Percentiles rank a stretch among this genome's conserved stretches.
These are phyloP conservation scores for Zopfia rhizophila DNA, from an alignment of 2,329 filamentous ascomycete genomes.

Conservation along the genomic window DNA sequence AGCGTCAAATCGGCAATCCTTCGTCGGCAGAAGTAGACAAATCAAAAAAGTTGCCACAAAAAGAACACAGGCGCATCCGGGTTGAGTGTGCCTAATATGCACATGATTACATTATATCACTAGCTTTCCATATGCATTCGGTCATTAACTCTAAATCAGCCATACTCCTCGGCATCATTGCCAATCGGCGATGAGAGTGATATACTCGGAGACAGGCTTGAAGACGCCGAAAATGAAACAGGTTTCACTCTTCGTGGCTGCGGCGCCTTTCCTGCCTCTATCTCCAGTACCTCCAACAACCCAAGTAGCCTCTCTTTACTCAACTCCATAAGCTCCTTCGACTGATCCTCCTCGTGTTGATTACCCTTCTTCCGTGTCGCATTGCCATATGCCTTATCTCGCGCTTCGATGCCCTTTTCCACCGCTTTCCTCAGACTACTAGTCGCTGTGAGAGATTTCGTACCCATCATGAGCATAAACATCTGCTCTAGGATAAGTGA, in stretches of 20 bases:
- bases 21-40: too few relatives aligned
- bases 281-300: constrained; percentile 46
- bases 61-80: too few relatives aligned
- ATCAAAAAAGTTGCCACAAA: too few relatives aligned
- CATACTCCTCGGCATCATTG: not conserved
- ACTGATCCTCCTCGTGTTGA: constrained; percentile 48
- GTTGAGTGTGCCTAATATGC: not conserved
- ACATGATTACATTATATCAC: not conserved
- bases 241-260: constrained; percentile 4
- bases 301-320: constrained; percentile 48
- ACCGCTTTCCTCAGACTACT: constrained; percentile 56
- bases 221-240: not conserved
- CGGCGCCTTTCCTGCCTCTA: constrained; percentile 18
- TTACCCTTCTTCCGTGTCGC: constrained; percentile 57
- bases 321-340: constrained; percentile 43
- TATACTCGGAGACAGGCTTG: not conserved
- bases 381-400: constrained; percentile 57
- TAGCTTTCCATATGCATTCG: not conserved
- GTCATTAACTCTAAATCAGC: not conserved
- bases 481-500: constrained; percentile 48
- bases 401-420: constrained; percentile 63
- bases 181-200: not conserved
- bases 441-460: constrained; percentile 31
- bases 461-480: constrained; percentile 41
- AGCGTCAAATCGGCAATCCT: too few relatives aligned